A percentile compares a stretch with the other conserved stretches of the same genome.
These are phyloP conservation scores for Wallacemonas rigidus DNA, from an alignment of 208 protist genomes.

Conservation along the genomic window DNA sequence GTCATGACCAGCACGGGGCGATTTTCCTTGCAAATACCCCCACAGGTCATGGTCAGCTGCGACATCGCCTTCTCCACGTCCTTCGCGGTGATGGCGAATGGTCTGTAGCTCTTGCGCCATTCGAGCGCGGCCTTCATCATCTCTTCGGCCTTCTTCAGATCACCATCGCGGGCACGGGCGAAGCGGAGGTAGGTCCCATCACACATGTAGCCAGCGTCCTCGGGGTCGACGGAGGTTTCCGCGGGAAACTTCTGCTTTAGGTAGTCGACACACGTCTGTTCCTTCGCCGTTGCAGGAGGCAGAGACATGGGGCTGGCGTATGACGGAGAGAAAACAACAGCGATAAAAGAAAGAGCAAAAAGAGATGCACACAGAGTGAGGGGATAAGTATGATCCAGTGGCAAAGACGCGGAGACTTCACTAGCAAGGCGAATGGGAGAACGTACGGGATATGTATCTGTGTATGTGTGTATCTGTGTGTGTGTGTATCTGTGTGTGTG, in stretches of 20 bases:
- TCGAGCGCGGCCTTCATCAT: constrained; percentile 47
- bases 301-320: constrained; percentile 17
- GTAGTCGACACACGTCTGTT: constrained; percentile 40
- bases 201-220: constrained; percentile 47
- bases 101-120: constrained; percentile 56
- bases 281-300: constrained; percentile 28
- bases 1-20: constrained; percentile 62
- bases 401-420: neutral
- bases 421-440: neutral
- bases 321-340: neutral
- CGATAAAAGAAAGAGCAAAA: neutral
- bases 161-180: constrained; percentile 43
- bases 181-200: constrained; percentile 70
- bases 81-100: constrained; percentile 44
- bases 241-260: constrained; percentile 41
- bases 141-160: constrained; percentile 41
- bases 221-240: constrained; percentile 25
- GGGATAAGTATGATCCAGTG: neutral
- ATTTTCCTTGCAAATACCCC: constrained; percentile 40
- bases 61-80: constrained; percentile 44
- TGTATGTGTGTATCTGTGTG: neutral
- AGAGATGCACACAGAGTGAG: neutral
- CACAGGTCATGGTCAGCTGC: constrained; percentile 42
- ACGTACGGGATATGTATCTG: neutral
- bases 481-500: neutral